Evolutionary conservation across 1,284 basidiomycete species (phyloP).

Genomic region (Pseudozyma hubeiensis): DNA sequence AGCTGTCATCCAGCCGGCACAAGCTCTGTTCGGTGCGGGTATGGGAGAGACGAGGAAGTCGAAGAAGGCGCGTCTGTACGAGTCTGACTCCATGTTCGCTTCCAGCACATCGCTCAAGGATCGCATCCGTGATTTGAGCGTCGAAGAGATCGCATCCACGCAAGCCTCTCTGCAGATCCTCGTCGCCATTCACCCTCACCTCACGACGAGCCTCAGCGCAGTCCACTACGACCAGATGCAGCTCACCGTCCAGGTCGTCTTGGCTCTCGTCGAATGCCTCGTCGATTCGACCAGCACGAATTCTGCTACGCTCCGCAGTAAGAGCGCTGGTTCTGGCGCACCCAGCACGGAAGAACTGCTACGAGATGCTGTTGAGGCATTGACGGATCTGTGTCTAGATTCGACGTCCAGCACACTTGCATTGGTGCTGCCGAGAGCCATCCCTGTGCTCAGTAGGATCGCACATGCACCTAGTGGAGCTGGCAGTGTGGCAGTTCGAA

Average conservation of each 20-base stretch:
- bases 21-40: not conserved
- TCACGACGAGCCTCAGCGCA: slow-evolving; percentile 32
- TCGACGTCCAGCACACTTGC: slow-evolving; percentile 35
- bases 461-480: slow-evolving; percentile 24
- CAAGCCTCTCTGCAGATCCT: slow-evolving; percentile 35
- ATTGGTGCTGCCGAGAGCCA: slow-evolving; percentile 25
- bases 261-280: slow-evolving; percentile 48
- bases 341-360: slow-evolving; percentile 15
- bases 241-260: slow-evolving; percentile 22
- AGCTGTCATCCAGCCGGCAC: slow-evolving; percentile 19
- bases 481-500: slow-evolving; percentile 10
- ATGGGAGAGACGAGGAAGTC: slow-evolving; percentile 20
- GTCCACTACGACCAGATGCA: slow-evolving; percentile 46
- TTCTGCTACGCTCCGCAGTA: slow-evolving; percentile 15
- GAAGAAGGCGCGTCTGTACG: slow-evolving; percentile 53
- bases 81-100: slow-evolving; percentile 51
- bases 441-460: slow-evolving; percentile 22
- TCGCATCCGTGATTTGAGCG: slow-evolving; percentile 24
- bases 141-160: slow-evolving; percentile 28
- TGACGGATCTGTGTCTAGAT: slow-evolving; percentile 29
- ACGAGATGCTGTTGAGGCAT: slow-evolving; percentile 7
- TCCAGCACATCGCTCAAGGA: slow-evolving; percentile 32
- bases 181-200: slow-evolving; percentile 31
- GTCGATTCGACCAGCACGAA: slow-evolving; percentile 27
- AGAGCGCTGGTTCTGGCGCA: slow-evolving; percentile 14